phyloP scores from a whole-genome alignment of 495 filamentous ascomycete species.

The Tuber aestivum region DNA sequence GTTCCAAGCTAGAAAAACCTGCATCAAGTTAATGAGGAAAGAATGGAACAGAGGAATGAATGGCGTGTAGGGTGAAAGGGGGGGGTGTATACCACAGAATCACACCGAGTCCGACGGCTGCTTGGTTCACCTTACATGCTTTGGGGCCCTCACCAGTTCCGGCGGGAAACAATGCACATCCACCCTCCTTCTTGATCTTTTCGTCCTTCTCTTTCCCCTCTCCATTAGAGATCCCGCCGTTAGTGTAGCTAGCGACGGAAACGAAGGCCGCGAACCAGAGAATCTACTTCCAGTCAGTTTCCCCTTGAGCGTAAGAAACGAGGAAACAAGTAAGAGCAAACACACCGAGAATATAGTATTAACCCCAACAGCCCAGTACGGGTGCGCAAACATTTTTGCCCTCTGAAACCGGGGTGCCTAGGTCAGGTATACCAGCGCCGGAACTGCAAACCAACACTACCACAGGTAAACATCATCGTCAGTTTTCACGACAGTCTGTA shows the following conservation, averaged over 20 bases:
- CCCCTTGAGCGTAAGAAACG: too few species aligned
- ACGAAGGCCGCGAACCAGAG: too few species aligned
- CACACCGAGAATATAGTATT: slow-evolving; percentile 61
- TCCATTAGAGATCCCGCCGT: slow-evolving; percentile 40
- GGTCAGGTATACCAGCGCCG: slow-evolving; percentile 76
- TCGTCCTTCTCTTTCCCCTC: slow-evolving; percentile 40
- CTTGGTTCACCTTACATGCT: too few species aligned
- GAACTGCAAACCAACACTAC: slow-evolving; percentile 79
- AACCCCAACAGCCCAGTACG: slow-evolving; percentile 70
- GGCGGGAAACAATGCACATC: slow-evolving; percentile 32
- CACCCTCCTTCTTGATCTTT: slow-evolving; percentile 22
- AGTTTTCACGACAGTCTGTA: neutral
- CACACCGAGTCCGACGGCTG: too few species aligned
- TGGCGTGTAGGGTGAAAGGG: too few species aligned
- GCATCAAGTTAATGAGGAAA: slow-evolving; percentile 5
- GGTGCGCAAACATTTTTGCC: slow-evolving; percentile 69
- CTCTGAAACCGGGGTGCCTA: slow-evolving; percentile 79
- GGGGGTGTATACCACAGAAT: too few species aligned
- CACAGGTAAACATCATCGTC: slow-evolving; percentile 20
- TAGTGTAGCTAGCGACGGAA: too few species aligned
- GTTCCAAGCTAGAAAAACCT: slow-evolving; percentile 72
- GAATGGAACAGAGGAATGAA: too few species aligned
- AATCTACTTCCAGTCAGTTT: too few species aligned
- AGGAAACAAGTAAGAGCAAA: too few species aligned
- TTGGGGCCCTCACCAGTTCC: slow-evolving; percentile 30